Conservation (phyloP, 805 yeast genomes). For the Pichia membranifaciens region DNA sequence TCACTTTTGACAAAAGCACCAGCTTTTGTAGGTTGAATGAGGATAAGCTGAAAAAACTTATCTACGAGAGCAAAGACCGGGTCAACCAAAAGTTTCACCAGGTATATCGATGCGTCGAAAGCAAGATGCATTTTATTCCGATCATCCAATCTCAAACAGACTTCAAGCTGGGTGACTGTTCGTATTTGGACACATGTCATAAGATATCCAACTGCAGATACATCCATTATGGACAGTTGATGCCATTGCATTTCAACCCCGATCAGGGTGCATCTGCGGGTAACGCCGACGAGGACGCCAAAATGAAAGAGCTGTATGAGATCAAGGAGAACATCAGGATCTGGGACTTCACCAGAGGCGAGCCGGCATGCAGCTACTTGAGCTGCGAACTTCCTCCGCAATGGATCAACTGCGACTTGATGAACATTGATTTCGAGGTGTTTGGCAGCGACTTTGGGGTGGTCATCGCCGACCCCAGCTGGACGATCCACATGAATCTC, state of each 20-base stretch:
- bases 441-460: constrained; percentile 74
- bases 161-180: constrained; percentile 74
- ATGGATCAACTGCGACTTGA: constrained; percentile 83
- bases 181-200: constrained; percentile 91
- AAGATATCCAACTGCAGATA: constrained; percentile 75
- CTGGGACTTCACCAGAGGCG: constrained; percentile 45
- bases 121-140: constrained; percentile 50
- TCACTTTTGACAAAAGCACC: constrained; percentile 21
- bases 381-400: constrained; percentile 47
- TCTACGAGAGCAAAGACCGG: constrained; percentile 2
- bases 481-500: constrained; percentile 89
- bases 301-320: constrained; percentile 6
- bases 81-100: constrained; percentile 9
- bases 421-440: constrained; percentile 59
- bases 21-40: constrained; percentile 27
- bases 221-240: constrained; percentile 61
- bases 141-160: constrained; percentile 61
- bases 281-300: constrained; percentile 6
- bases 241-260: constrained; percentile 30
- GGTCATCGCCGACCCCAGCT: constrained; percentile 89
- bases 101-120: constrained; percentile 29
- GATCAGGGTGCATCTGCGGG: background rate
- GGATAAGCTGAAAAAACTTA: constrained; percentile 20
- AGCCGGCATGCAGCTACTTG: constrained; percentile 29
- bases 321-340: constrained; percentile 19